Base-by-base conservation (phyloP, 805 yeast genomes). In the Starmerella apis region DNA sequence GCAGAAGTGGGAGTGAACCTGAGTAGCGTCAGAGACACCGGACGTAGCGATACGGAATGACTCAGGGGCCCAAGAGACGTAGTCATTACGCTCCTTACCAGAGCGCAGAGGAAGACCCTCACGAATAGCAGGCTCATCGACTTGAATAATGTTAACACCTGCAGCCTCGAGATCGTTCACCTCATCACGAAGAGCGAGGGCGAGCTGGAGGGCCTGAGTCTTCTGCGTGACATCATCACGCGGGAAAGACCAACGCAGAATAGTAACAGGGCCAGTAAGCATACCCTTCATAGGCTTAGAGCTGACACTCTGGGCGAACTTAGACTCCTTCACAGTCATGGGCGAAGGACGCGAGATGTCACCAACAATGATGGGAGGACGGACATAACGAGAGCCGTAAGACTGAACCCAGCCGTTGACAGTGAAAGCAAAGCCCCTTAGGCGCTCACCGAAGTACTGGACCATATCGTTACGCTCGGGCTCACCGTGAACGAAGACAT, bases 381-480 rank as follows among this genome's bases (percentile, higher is more conserved):
- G 87, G 64, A 92, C 99, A 76, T 92, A 92, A 79, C 99, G 86
- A 61, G 98, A 88, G 79, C 99, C 99, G 73, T 90, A 92, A 62
- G 98, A 92, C 80, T 92, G 99, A 66, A 92, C 99, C 99, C 99
- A 92, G 74, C 99, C 99, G 80, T 86, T 86, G 63, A 84, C 77
- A 74, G 98, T 92, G 81, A 92, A 92, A 63, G 95, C 95, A 71
- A 84, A 92, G 74, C 99, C 99, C 69, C 85, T 83, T 71, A 92
- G 78, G 78, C 86, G 87, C 78, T 92, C 98, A 79, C 98, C 99
- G 62, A 92, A 92, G 83, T 90, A 92, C 79, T 92, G 98, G 67
- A 92, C 98, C 99, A 92, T 92, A 78, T 92, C 99, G 78, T 92
- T 92, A 81, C 99, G 85, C 81, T 92, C 98, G 73, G 99, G 98